Conservation (phyloP, 1,284 basidiomycete species). For the Thelephora terrestris region DNA sequence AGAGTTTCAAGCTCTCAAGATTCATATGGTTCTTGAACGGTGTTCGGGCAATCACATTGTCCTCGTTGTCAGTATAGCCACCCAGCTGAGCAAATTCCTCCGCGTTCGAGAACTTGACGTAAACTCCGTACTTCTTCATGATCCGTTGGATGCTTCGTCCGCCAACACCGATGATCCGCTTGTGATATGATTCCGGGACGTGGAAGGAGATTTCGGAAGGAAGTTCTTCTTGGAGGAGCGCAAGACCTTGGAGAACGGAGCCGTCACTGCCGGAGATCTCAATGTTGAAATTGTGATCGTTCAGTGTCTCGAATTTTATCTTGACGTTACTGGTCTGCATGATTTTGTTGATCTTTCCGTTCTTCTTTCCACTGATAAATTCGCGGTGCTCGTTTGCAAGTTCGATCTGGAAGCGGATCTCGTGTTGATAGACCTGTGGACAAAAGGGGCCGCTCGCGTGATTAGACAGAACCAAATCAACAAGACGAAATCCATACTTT, state of each 20-base stretch:
- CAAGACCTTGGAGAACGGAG: slow-evolving; percentile 81
- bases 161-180: slow-evolving; percentile 97
- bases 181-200: slow-evolving; percentile 97
- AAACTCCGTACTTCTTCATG: slow-evolving; percentile 99
- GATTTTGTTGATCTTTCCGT: slow-evolving; percentile 97
- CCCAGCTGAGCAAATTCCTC: slow-evolving; percentile 95
- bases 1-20: slow-evolving; percentile 90
- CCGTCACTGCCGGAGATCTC: slow-evolving; percentile 80
- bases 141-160: slow-evolving; percentile 98
- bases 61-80: slow-evolving; percentile 95
- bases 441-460: not conserved
- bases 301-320: slow-evolving; percentile 99
- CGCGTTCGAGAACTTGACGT: slow-evolving; percentile 98
- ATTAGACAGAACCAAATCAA: slow-evolving; percentile 5
- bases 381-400: slow-evolving; percentile 97
- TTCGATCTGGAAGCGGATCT: slow-evolving; percentile 98
- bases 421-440: slow-evolving; percentile 85
- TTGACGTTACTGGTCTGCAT: slow-evolving; percentile 95
- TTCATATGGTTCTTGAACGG: slow-evolving; percentile 97
- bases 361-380: slow-evolving; percentile 97
- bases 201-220: slow-evolving; percentile 99
- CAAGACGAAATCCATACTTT: slow-evolving; percentile 43
- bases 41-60: slow-evolving; percentile 95
- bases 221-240: slow-evolving; percentile 89
- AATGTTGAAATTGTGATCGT: slow-evolving; percentile 98